phyloP scores from a whole-genome alignment of 2,329 filamentous ascomycete genomes.

The Geosmithia flava region DNA sequence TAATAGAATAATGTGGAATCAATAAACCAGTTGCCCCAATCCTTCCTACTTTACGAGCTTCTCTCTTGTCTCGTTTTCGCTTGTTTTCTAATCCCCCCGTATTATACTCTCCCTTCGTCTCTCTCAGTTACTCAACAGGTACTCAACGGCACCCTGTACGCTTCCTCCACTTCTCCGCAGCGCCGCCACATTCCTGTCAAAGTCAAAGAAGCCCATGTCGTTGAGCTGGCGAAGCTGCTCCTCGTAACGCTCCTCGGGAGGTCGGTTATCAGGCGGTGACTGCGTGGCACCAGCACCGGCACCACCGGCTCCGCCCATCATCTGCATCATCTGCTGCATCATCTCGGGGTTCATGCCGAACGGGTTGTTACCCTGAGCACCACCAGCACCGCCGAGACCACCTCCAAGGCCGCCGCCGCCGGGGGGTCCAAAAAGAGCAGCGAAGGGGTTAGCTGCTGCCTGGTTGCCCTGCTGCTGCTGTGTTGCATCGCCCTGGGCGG shows the following conservation, averaged over 20 bases:
- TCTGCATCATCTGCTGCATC: slow-evolving; percentile 40
- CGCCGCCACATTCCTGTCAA: slow-evolving; percentile 83
- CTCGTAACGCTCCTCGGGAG: slow-evolving; percentile 87
- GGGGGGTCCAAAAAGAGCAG: slow-evolving; percentile 41
- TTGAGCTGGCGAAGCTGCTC: slow-evolving; percentile 87
- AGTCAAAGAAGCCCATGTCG: slow-evolving; percentile 98
- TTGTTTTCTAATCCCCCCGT: too few species aligned
- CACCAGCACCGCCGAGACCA: slow-evolving; percentile 2
- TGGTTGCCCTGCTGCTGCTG: slow-evolving; percentile 14
- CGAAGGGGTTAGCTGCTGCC: slow-evolving; percentile 52
- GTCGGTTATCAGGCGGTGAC: slow-evolving; percentile 64
- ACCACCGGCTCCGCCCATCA: slow-evolving; percentile 22
- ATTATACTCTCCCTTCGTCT: not conserved
- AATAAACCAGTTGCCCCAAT: too few species aligned
- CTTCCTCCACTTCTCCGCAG: slow-evolving; percentile 81
- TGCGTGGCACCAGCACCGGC: slow-evolving; percentile 21
- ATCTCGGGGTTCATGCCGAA: slow-evolving; percentile 41
- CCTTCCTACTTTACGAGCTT: not conserved
- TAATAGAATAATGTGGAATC: too few species aligned
- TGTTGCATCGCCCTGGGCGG: not conserved
- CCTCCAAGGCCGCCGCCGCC: slow-evolving; percentile 14
- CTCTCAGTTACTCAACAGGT: slow-evolving; percentile 37
- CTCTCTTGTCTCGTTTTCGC: not conserved
- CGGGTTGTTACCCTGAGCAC: slow-evolving; percentile 15
- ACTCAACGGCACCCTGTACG: slow-evolving; percentile 82